Evolutionary conservation across 306 rosid species (phyloP), one percentile per base, ranked within the genome.

Genomic region (Sicyos baderoa): DNA sequence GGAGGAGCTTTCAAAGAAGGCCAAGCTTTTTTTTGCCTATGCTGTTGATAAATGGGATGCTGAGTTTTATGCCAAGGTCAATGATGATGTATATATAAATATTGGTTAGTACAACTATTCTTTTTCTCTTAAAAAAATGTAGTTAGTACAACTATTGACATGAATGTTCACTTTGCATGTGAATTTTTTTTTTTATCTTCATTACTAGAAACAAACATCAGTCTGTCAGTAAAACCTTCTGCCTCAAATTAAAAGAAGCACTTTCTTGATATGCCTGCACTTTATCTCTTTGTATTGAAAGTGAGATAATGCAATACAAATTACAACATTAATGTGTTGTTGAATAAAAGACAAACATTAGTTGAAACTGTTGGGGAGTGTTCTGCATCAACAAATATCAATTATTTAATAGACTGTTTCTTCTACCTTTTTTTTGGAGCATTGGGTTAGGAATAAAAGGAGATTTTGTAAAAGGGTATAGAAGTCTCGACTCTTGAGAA

Each of bases 1-100:
- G 29, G 90, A 80, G 61, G 91, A 79, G 73, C 72, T 79, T 66
- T 81, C 96, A 1, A 84, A 88, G 84, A 94, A 94, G 85, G 86
- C 89, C 58, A 94, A 88, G 79, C 80, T 86, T 75, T 94, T 94
- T 83, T 90, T 90, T 50, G 82, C 96, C 75, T 60, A 81, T 74
- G 96, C 91, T 32, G 87, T 88, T 68, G 86, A 94, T 27, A 75
- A 82, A 84, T 94, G 97, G 99, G 89, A 86, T 77, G 91, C 99
- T 11, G 99, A 86, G 73, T 94, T 90, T 79, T 94, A 85, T 72
- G 88, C 96, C 78, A 94, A 90, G 86, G 91, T 86, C 76, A 94
- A 94, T 0, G 99, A 94, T 68, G 96, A 94, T 74, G 85, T 94
- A 69, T 94, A 88, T 79, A 86, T 94, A 84, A 94, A 94, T 83